A percentile compares a stretch with the other conserved stretches of the same genome.
These are phyloP conservation scores for Quercus ilex DNA, from an alignment of 306 rosid genomes.

Conservation along the genomic window DNA sequence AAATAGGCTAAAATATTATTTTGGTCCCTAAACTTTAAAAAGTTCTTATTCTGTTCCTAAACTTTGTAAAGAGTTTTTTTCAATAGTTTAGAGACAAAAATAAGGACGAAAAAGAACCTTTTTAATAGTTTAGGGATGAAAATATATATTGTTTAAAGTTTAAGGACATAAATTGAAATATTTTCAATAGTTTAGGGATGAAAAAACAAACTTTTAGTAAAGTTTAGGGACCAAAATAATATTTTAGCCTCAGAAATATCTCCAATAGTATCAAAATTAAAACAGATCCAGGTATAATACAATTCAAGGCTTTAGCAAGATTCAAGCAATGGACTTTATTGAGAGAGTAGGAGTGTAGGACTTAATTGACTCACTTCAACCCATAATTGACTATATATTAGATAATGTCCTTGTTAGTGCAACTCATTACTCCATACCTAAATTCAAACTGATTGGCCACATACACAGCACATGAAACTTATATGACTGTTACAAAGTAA, in stretches of 20 bases:
- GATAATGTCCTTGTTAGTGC: background rate
- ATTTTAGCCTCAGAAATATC: background rate
- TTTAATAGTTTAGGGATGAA: too few species aligned
- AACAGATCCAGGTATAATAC: background rate
- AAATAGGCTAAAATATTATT: too few species aligned
- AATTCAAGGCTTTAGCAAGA: background rate
- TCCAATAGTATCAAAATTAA: background rate
- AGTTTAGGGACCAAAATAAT: too few species aligned
- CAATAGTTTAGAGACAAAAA: too few species aligned
- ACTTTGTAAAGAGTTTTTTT: too few species aligned
- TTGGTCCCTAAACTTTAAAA: too few species aligned
- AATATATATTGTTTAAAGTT: too few species aligned
- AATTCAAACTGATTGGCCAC: background rate
- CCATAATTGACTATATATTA: background rate
- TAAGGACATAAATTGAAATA: too few species aligned
- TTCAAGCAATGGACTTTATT: background rate
- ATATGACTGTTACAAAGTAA: background rate
- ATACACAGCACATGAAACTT: background rate
- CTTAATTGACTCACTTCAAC: background rate
- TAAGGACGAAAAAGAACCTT: too few species aligned
- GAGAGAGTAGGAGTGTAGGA: background rate
- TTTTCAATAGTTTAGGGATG: too few species aligned
- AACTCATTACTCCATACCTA: background rate
- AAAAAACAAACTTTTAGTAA: too few species aligned
- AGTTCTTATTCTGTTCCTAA: too few species aligned